phyloP scores from a whole-genome alignment of 306 rosid genomes.

The Vigna mungo region DNA sequence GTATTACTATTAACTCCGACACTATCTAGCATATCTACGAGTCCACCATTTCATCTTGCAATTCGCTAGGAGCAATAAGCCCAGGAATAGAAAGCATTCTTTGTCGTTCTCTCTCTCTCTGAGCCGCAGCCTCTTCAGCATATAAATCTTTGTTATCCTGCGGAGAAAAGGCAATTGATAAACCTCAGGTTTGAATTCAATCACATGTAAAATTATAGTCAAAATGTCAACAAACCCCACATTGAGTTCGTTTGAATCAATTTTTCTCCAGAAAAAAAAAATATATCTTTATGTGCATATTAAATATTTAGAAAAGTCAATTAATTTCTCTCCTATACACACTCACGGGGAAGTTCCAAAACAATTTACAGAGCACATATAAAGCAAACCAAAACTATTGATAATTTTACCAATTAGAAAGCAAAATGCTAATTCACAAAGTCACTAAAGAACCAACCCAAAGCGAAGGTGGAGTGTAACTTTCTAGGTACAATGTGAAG shows the following conservation, averaged over 20 bases:
- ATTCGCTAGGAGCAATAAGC: conserved; percentile 94
- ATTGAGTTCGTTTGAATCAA: neutral
- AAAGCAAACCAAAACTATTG: too few relatives aligned
- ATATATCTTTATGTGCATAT: too few relatives aligned
- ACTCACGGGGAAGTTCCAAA: too few relatives aligned
- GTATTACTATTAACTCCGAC: conserved; percentile 47
- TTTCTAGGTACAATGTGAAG: neutral
- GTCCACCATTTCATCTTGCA: conserved; percentile 98
- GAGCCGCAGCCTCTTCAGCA: conserved; percentile 98
- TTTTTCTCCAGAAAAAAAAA: too few relatives aligned
- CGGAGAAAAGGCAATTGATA: conserved; percentile 22
- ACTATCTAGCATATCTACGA: conserved; percentile 57
- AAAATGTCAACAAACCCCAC: neutral
- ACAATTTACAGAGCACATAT: too few relatives aligned
- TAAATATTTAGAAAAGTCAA: too few relatives aligned
- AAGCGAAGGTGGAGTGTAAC: neutral
- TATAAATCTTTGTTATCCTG: conserved; percentile 98
- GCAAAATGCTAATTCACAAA: too few relatives aligned
- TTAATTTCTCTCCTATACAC: too few relatives aligned
- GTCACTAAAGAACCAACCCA: too few relatives aligned
- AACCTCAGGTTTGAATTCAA: conserved; percentile 8
- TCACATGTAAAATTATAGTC: neutral
- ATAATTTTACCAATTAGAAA: too few relatives aligned
- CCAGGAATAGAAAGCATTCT: conserved; percentile 98
- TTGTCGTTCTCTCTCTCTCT: conserved; percentile 92